Evolutionary conservation across 345 rosid genomes (phyloP).

Genomic region (Limnanthes douglasii): DNA sequence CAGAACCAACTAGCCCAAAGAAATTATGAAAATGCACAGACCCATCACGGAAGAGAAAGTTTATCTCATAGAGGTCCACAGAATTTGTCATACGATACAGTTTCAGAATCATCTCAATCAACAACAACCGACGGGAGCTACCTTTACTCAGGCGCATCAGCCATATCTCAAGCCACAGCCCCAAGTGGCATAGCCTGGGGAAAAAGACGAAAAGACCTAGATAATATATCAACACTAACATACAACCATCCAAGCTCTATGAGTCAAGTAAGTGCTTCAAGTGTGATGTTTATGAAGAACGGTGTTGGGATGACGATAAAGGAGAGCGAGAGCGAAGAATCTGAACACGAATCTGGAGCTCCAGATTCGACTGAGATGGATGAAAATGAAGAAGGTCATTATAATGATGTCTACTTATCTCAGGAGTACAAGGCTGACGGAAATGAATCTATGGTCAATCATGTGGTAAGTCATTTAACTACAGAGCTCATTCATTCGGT

Average conservation of each 20-base stretch:
- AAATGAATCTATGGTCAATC: too few relatives aligned
- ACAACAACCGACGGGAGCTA: constrained; percentile 20
- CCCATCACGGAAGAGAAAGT: constrained; percentile 8
- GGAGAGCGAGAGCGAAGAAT: constrained; percentile 8
- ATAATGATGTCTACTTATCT: constrained; percentile 13
- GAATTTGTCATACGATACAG: constrained; percentile 13
- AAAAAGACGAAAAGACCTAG: constrained; percentile 25
- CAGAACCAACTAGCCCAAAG: constrained; percentile 7
- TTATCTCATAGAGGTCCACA: constrained; percentile 3
- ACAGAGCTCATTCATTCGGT: too few relatives aligned
- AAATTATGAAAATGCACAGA: constrained; percentile 2
- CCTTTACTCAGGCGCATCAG: constrained; percentile 20
- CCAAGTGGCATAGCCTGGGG: constrained; percentile 47
- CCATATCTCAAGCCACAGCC: constrained; percentile 22
- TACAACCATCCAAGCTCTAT: constrained; percentile 21
- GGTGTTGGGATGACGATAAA: constrained; percentile 13
- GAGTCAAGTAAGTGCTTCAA: constrained; percentile 32
- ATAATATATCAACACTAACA: constrained; percentile 31
- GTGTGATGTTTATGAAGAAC: constrained; percentile 24
- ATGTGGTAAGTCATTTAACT: too few relatives aligned
- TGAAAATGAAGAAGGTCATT: constrained; percentile 21
- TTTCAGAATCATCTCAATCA: constrained; percentile 15
- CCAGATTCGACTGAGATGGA: too few relatives aligned
- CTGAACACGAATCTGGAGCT: too few relatives aligned
- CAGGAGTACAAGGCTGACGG: constrained; percentile 5